These are phyloP conservation scores for Plasmodium gonderi DNA, from an alignment of 169 alveolate genomes.

Conservation along the genomic window DNA sequence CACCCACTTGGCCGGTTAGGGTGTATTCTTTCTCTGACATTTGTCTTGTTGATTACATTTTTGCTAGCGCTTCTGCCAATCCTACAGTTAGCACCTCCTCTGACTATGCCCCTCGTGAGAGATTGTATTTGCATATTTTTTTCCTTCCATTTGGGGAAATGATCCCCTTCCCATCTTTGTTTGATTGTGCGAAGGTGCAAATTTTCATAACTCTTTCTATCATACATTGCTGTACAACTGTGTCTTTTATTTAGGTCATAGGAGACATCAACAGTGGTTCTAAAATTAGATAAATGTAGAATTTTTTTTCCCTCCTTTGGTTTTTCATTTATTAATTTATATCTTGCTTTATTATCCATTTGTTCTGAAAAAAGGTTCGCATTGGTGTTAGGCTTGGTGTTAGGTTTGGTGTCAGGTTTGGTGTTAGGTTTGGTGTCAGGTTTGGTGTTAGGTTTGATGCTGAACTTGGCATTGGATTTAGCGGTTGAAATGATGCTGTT, in stretches of 20 bases:
- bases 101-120: background rate
- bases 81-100: background rate
- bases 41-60: background rate
- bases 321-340: background rate
- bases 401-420: background rate
- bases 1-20: background rate
- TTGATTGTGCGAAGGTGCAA: background rate
- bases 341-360: background rate
- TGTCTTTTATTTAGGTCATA: background rate
- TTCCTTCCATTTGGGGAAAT: background rate
- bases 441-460: background rate
- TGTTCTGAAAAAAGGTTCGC: background rate
- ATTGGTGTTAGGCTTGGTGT: background rate
- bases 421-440: background rate
- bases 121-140: background rate
- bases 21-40: background rate
- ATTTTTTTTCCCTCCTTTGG: background rate
- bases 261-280: background rate
- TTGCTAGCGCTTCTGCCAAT: background rate
- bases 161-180: background rate
- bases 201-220: background rate
- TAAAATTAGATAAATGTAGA: background rate
- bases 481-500: too few species aligned
- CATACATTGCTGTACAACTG: background rate
- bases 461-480: background rate